Evolutionary conservation across 371 early-diverging fungal species (phyloP), one percentile per base, ranked within the genome.

Genomic region (Lichtheimia ramosa): DNA sequence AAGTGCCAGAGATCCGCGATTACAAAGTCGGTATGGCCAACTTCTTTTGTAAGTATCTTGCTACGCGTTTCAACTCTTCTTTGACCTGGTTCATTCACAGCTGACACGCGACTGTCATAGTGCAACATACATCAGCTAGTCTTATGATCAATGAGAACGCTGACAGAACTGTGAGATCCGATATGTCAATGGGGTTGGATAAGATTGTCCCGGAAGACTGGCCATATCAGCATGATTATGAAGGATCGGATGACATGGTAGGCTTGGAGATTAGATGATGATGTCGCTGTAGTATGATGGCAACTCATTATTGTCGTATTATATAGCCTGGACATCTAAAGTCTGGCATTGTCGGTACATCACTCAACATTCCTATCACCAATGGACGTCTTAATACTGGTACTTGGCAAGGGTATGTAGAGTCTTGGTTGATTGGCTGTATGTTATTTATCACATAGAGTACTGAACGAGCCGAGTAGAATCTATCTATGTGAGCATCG

Each of bases 91-190:
- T 34, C 34, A 34, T 10, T 8, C 1, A 0, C 34, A 34, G 34
- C 34, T 34, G 6, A 34, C 10, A 34, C 10, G 34, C 34, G 34
- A 34, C 34, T 34, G 10, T 34, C 34, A 34, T 34, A 91, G 88
- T 95, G 51, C 92, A 94, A 69, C 96, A 95, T 65, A 96, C 93
- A 1, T 92, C 93, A 25, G 95, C 96, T 0, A 92, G 94, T 0
- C 71, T 96, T 12, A 90, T 91, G 58, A 67, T 96, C 48, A 95
- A 95, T 65, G 96, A 96, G 68, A 95, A 95, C 58, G 82, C 68
- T 13, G 94, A 92, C 66, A 81, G 87, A 16, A 91, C 91, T 59
- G 93, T 65, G 18, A 42, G 65, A 18, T n/a, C 18, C 21, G 65
- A 65, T 46, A 65, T 65, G 65, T 28, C 54, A 34, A 68, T 68